A percentile compares a stretch with the other conserved stretches of the same genome.
These are phyloP conservation scores for Hyphopichia fennica DNA, from an alignment of 1,139 yeast species.

Conservation along the genomic window DNA sequence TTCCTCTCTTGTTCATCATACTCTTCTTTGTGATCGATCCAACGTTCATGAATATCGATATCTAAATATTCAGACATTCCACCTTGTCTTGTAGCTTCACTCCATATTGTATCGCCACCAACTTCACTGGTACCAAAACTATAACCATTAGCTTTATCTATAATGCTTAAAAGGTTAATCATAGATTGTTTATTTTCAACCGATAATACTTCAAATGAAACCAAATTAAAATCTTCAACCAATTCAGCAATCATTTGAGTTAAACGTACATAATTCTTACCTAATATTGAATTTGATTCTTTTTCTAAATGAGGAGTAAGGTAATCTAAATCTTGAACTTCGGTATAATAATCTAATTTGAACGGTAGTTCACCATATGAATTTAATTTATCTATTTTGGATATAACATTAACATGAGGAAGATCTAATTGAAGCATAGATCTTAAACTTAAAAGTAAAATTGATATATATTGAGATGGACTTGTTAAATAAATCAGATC, in stretches of 20 bases:
- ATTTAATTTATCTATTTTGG: constrained; percentile 81
- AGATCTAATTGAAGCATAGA: constrained; percentile 50
- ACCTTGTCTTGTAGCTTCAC: constrained; percentile 85
- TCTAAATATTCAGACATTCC: constrained; percentile 51
- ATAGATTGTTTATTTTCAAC: constrained; percentile 90
- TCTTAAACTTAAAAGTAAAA: constrained; percentile 75
- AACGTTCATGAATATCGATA: constrained; percentile 87
- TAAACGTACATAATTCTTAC: constrained; percentile 63
- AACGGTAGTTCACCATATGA: constrained; percentile 65
- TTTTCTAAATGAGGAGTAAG: constrained; percentile 68
- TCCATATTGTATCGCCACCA: constrained; percentile 96
- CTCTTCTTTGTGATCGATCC: constrained; percentile 82
- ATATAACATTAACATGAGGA: constrained; percentile 55
- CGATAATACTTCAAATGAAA: constrained; percentile 83
- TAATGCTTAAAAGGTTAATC: constrained; percentile 72
- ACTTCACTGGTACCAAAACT: constrained; percentile 88
- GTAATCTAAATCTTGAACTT: constrained; percentile 78
- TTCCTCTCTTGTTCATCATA: constrained; percentile 66
- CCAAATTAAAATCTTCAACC: constrained; percentile 83
- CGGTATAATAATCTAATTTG: constrained; percentile 82
- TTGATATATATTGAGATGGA: constrained; percentile 90
- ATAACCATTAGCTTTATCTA: constrained; percentile 93
- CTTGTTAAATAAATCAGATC: constrained; percentile 85
- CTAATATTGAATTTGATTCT: constrained; percentile 64
- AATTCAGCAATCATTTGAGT: constrained; percentile 81